Evolutionary conservation across 495 filamentous ascomycete species (phyloP).

Genomic region (Podospora didyma): DNA sequence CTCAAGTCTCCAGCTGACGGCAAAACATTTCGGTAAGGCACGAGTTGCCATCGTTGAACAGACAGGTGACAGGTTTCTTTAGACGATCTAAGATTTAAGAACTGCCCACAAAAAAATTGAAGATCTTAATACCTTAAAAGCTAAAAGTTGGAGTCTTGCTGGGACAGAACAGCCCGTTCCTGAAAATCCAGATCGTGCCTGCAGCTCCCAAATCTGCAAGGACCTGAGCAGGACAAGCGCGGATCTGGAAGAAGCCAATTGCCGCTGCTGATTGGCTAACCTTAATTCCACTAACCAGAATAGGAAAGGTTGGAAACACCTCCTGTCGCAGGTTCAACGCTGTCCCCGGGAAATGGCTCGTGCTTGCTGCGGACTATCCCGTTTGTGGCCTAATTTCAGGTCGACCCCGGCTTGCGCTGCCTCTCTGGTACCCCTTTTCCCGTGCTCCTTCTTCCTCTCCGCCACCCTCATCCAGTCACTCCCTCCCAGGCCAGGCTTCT

Average conservation of each 20-base stretch:
- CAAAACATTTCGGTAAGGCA: too few relatives aligned
- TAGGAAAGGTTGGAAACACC: slow-evolving; percentile 8
- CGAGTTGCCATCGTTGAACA: too few relatives aligned
- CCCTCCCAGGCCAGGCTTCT: not conserved
- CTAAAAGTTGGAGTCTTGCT: not conserved
- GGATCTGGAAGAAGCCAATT: not conserved
- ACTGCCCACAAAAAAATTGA: not conserved
- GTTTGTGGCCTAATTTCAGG: slow-evolving; percentile 2
- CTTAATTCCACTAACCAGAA: not conserved
- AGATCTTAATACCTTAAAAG: not conserved
- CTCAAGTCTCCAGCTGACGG: too few relatives aligned
- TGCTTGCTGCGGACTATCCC: slow-evolving; percentile 8
- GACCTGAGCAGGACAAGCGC: slow-evolving; percentile 1
- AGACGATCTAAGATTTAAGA: too few relatives aligned
- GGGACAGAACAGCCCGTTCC: not conserved
- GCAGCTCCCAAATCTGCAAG: not conserved
- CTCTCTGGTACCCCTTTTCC: slow-evolving; percentile 11
- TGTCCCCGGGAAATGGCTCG: slow-evolving; percentile 14
- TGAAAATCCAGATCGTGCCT: not conserved
- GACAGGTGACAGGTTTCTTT: too few relatives aligned
- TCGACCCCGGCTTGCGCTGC: not conserved
- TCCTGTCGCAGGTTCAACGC: slow-evolving; percentile 6
- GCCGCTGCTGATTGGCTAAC: not conserved
- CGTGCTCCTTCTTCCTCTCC: not conserved
- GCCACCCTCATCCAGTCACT: slow-evolving; percentile 1